Conservation (phyloP, 495 filamentous ascomycete genomes). For the Penicillium roqueforti region DNA sequence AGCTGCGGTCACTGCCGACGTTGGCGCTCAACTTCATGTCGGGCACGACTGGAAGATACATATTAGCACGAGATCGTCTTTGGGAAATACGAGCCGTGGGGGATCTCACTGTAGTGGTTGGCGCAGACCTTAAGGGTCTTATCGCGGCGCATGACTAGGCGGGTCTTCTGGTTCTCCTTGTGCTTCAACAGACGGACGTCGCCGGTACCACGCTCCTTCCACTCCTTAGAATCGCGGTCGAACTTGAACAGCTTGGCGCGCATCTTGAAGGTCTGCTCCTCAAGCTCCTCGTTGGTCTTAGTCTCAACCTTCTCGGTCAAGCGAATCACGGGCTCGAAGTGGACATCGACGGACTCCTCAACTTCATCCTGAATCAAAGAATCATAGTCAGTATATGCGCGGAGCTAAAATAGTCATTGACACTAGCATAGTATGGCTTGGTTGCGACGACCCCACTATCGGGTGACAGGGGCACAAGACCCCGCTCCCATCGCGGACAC, state of each 20-base stretch:
- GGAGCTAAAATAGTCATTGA: neutral
- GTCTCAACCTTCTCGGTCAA: conserved; percentile 93
- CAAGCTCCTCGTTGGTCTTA: conserved; percentile 97
- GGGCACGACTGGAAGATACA: conserved; percentile 69
- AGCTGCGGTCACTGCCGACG: conserved; percentile 94
- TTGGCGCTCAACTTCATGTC: conserved; percentile 99
- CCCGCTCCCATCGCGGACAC: conserved; percentile 5
- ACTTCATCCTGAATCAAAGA: conserved; percentile 52
- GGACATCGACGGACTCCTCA: conserved; percentile 82
- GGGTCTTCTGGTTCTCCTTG: conserved; percentile 95
- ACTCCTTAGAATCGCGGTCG: conserved; percentile 82
- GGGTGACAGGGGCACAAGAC: conserved; percentile 7
- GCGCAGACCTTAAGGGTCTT: conserved; percentile 99
- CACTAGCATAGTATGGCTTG: neutral
- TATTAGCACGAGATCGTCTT: conserved; percentile 12
- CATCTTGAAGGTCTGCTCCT: conserved; percentile 99
- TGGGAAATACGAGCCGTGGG: neutral
- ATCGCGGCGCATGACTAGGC: conserved; percentile 97
- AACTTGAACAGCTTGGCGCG: conserved; percentile 99
- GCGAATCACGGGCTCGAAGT: conserved; percentile 94
- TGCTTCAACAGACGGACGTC: conserved; percentile 96
- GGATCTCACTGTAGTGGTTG: conserved; percentile 94
- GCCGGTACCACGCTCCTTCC: conserved; percentile 99
- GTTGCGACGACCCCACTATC: conserved; percentile 9
- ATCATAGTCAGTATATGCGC: conserved; percentile 4